Conservation (phyloP, 208 protist species). For the Trypanosoma congolense region DNA sequence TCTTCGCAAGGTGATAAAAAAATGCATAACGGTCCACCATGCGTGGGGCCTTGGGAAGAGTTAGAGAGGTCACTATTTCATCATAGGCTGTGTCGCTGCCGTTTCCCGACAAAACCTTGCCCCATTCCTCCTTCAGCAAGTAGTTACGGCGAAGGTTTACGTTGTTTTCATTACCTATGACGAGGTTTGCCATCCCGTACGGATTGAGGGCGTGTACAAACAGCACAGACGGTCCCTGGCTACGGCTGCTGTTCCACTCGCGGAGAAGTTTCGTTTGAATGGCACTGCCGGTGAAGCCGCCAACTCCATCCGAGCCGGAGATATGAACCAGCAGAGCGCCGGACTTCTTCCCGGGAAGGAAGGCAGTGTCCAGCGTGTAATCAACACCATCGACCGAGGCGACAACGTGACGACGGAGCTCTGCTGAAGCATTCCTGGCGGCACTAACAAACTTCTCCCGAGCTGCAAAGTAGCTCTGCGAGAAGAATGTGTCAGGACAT, state of each 20-base stretch:
- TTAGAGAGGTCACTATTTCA: slow-evolving; percentile 28
- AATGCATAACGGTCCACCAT: slow-evolving; percentile 73
- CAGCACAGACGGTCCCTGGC: slow-evolving; percentile 60
- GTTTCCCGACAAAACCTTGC: slow-evolving; percentile 26
- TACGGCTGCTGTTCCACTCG: slow-evolving; percentile 47
- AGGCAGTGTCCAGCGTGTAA: slow-evolving; percentile 79
- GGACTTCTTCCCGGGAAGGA: slow-evolving; percentile 40
- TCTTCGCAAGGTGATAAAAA: slow-evolving; percentile 27
- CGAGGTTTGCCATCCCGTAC: slow-evolving; percentile 78
- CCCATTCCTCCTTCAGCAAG: slow-evolving; percentile 52
- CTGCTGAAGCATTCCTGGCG: slow-evolving; percentile 36
- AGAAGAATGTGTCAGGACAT: slow-evolving; percentile 66
- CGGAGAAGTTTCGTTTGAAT: slow-evolving; percentile 73
- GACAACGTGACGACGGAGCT: slow-evolving; percentile 47
- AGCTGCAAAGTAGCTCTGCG: slow-evolving; percentile 54
- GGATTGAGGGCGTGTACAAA: slow-evolving; percentile 87
- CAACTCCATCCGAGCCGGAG: slow-evolving; percentile 72
- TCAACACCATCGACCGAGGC: slow-evolving; percentile 35
- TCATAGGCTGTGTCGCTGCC: slow-evolving; percentile 50
- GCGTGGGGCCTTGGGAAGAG: slow-evolving; percentile 31
- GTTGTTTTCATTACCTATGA: slow-evolving; percentile 81
- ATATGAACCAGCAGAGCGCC: slow-evolving; percentile 72
- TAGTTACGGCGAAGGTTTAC: slow-evolving; percentile 85
- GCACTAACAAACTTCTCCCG: slow-evolving; percentile 74
- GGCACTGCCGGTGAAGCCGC: slow-evolving; percentile 81